phyloP scores from a whole-genome alignment of 805 yeast species.

The Barnettozyma botsteinii region DNA sequence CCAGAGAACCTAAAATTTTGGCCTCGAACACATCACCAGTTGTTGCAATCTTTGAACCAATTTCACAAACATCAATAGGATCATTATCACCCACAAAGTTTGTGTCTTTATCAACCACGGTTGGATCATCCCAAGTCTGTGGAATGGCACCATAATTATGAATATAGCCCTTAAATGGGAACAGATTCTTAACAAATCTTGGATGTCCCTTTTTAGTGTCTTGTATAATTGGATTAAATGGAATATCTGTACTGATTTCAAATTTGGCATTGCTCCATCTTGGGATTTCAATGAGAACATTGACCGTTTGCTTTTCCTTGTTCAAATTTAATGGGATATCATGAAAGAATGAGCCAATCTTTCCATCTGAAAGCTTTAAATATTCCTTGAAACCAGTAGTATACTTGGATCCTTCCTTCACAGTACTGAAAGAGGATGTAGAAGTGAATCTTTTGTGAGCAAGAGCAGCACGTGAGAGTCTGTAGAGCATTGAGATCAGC shows the following conservation, averaged over 20 bases:
- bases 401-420: constrained; percentile 32
- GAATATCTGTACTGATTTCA: constrained; percentile 55
- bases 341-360: constrained; percentile 40
- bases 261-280: constrained; percentile 81
- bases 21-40: constrained; percentile 64
- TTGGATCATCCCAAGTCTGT: constrained; percentile 98
- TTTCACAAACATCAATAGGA: constrained; percentile 92
- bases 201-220: constrained; percentile 71
- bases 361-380: constrained; percentile 41
- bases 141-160: constrained; percentile 88
- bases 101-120: constrained; percentile 37
- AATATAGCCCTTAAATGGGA: constrained; percentile 80
- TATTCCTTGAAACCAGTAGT: constrained; percentile 39
- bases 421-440: constrained; percentile 2
- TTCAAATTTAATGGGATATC: constrained; percentile 59
- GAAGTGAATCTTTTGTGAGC: neutral
- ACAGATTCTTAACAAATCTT: constrained; percentile 71
- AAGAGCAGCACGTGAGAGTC: too few relatives aligned
- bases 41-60: constrained; percentile 41
- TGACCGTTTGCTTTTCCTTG: constrained; percentile 37
- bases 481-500: neutral
- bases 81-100: constrained; percentile 79
- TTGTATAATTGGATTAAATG: constrained; percentile 74
- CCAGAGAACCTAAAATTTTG: constrained; percentile 71
- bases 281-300: constrained; percentile 73